Conservation (phyloP, 1,284 basidiomycete genomes). For the Wolfiporia cocos region DNA sequence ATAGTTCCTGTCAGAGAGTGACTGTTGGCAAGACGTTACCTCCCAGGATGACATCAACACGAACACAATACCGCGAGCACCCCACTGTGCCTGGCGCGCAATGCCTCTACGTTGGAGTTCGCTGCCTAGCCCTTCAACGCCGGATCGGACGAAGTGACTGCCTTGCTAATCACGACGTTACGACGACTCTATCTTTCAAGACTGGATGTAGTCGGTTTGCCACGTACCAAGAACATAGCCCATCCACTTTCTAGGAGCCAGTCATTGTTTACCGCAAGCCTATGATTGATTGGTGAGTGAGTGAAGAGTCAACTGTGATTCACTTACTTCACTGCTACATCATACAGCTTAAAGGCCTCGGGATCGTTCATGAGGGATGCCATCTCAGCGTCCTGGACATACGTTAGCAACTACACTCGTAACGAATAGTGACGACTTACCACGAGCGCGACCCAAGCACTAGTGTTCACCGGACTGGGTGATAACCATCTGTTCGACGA, state of each 20-base stretch:
- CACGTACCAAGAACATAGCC: conserved; percentile 53
- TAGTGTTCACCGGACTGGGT: conserved; percentile 59
- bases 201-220: background rate
- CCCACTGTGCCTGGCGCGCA: conserved; percentile 61
- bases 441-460: conserved; percentile 60
- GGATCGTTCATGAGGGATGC: conserved; percentile 48
- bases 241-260: conserved; percentile 68
- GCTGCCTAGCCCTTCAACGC: conserved; percentile 56
- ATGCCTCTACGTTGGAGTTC: conserved; percentile 64
- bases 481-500: conserved; percentile 50
- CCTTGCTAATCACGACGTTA: conserved; percentile 47
- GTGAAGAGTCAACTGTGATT: background rate
- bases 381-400: conserved; percentile 58
- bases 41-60: conserved; percentile 16
- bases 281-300: no score
- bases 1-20: conserved; percentile 35
- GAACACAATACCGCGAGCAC: conserved; percentile 64
- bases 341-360: conserved; percentile 59
- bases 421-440: conserved; percentile 37
- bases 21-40: no score
- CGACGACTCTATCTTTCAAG: background rate
- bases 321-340: conserved; percentile 55
- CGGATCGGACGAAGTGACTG: conserved; percentile 59
- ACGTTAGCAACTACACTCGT: no score
- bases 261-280: conserved; percentile 56